Percentiles rank a stretch among this genome's conserved stretches.
Evolutionary conservation across 163 green algal genomes (phyloP).

Genomic region (Scenedesmus sp.): DNA sequence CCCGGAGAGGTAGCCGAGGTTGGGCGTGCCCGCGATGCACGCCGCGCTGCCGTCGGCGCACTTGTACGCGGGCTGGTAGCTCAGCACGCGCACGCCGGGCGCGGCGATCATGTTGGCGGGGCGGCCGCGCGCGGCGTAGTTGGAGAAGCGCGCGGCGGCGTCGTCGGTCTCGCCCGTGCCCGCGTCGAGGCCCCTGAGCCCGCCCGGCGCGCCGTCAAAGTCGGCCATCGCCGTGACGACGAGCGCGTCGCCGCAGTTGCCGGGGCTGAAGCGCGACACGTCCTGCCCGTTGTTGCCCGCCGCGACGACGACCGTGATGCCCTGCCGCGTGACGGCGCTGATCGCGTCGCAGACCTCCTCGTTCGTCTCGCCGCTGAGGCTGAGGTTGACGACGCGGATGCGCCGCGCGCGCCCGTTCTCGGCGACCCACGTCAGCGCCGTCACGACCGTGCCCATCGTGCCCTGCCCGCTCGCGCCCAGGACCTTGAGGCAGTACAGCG

Average conservation of each 20-base stretch:
- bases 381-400: constrained; percentile 40
- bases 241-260: constrained; percentile 7
- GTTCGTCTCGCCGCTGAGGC: constrained; percentile 17
- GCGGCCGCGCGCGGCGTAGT: constrained; percentile 12
- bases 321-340: constrained; percentile 19
- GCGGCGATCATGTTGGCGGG: constrained; percentile 27
- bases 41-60: constrained; percentile 4
- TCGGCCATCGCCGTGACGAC: constrained; percentile 39
- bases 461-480: constrained; percentile 22
- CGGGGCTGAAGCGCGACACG: not conserved
- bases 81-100: constrained; percentile 22
- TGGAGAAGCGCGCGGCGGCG: constrained; percentile 32
- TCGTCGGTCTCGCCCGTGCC: constrained; percentile 24
- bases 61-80: constrained; percentile 33
- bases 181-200: not conserved
- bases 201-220: constrained; percentile 25
- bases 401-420: constrained; percentile 19
- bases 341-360: constrained; percentile 29
- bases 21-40: constrained; percentile 15
- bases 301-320: constrained; percentile 36
- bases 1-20: constrained; percentile 34
- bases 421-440: constrained; percentile 34
- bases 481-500: constrained; percentile 35
- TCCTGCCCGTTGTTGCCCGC: constrained; percentile 45
- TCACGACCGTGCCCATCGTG: constrained; percentile 34